Evolutionary conservation across 176 grass and related monocot genomes (phyloP).

Genomic region (Avena sativa): DNA sequence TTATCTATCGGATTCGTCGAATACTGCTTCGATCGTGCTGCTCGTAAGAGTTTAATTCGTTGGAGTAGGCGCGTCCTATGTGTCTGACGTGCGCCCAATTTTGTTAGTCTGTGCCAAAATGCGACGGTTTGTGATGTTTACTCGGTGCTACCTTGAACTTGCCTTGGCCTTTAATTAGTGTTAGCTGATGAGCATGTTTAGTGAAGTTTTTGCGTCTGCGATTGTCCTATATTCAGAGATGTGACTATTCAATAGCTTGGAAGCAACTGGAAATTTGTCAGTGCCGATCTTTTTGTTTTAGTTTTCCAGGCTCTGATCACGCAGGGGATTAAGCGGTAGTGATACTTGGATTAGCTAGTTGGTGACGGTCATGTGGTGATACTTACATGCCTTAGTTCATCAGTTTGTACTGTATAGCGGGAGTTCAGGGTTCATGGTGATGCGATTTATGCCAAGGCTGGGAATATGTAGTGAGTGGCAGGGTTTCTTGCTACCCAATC

Average conservation of each 20-base stretch:
- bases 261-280: not conserved
- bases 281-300: not conserved
- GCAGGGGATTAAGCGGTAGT: not conserved
- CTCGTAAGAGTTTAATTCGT: not conserved
- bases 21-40: conserved; percentile 30
- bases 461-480: not conserved
- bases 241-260: not conserved
- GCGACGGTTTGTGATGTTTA: conserved; percentile 21
- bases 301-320: not conserved
- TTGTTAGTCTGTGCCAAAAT: not conserved
- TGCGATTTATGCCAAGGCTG: not conserved
- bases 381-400: not conserved
- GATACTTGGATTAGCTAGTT: not conserved
- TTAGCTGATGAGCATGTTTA: not conserved
- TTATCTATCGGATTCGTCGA: conserved; percentile 4
- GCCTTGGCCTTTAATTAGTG: not conserved
- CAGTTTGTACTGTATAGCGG: not conserved
- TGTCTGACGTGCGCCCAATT: not conserved
- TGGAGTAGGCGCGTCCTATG: not conserved
- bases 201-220: not conserved
- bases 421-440: not conserved
- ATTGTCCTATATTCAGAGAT: not conserved
- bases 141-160: not conserved
- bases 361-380: not conserved
- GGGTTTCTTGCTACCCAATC: not conserved